These are phyloP conservation scores for Pseudophaeomoniella oleicola DNA, from an alignment of 2,329 filamentous ascomycete species.

Conservation along the genomic window DNA sequence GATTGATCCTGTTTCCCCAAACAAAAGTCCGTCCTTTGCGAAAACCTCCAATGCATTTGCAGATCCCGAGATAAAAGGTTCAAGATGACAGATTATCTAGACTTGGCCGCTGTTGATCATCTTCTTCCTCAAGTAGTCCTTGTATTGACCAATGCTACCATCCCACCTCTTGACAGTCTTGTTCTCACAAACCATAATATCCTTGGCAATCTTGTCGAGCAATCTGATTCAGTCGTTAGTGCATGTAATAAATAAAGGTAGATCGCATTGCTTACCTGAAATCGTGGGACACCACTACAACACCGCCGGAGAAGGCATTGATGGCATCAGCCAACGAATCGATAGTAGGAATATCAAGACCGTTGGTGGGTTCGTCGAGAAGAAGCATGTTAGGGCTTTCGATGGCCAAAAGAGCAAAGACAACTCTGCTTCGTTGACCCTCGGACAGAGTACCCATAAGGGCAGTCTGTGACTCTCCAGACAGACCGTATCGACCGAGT, in stretches of 20 bases:
- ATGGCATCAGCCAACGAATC: constrained; percentile 96
- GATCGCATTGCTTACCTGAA: constrained; percentile 59
- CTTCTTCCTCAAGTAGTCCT: constrained; percentile 98
- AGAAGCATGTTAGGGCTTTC: constrained; percentile 95
- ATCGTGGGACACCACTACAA: constrained; percentile 96
- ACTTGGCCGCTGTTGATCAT: constrained; percentile 83
- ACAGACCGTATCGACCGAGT: constrained; percentile 85
- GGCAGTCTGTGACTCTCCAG: constrained; percentile 85
- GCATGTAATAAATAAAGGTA: background rate
- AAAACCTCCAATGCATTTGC: too few species aligned
- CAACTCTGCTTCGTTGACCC: constrained; percentile 94
- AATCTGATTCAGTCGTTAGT: constrained; percentile 44
- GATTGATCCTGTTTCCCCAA: too few species aligned
- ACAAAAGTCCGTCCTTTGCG: too few species aligned
- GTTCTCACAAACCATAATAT: constrained; percentile 99
- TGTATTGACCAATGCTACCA: constrained; percentile 84
- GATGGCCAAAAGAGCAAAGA: constrained; percentile 90
- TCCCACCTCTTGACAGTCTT: constrained; percentile 85
- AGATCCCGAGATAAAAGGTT: too few species aligned
- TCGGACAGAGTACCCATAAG: constrained; percentile 97
- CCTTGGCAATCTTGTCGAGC: constrained; percentile 98
- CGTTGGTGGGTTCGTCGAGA: constrained; percentile 97
- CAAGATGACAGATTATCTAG: too few species aligned
- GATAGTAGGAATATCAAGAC: constrained; percentile 96
- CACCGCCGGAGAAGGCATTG: constrained; percentile 89